Evolutionary conservation across 495 filamentous ascomycete genomes (phyloP), one percentile per base, ranked within the genome.

Genomic region (Daldinia decipiens): DNA sequence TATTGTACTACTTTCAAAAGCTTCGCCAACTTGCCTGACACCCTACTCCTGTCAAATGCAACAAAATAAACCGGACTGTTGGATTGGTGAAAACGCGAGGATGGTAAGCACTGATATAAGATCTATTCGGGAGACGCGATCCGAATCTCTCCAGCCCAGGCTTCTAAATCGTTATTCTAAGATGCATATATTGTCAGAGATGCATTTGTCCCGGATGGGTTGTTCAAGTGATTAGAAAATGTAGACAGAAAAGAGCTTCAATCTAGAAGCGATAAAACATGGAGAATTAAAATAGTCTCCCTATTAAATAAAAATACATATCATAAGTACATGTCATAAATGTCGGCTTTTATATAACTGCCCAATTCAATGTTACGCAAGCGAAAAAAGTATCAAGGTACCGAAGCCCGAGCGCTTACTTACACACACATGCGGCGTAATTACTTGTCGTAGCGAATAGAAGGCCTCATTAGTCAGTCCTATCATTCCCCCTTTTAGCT

Each of bases 81-180:
- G 58, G 68, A 71, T 62, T 71, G 57, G 62, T 58, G 50, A 31
- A 40, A 51, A 43, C 39, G 15, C 43, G 50, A 65, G 50, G 34
- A 53, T 45, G 31, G 43, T 47, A 47, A 55, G 65, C 29, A 56
- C 13, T 50, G 9, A n/a, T 47, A 36, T 36, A 51, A 32, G 38
- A 59, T 59, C 47, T 65, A 38, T 32, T 40, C 17, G 31, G 54
- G 29, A 57, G 47, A 56, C 39, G 26, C 12, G 21, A 60, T 39
- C 51, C 57, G 32, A 54, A 39, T 53, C 8, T 24, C 19, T 9
- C 8, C 2, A 12, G 19, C 4, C 19, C 9, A 24, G 17, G 43
- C 12, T 47, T 11, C 9, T 47, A 5, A 47, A 24, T 24, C 43
- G 24, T 24, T 24, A 9, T 47, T 24, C 17, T 24, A 5, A 45